Evolutionary conservation across 768 basidiomycete genomes (phyloP), one percentile per base, ranked within the genome.

Genomic region (Infundibulicybe gibba): DNA sequence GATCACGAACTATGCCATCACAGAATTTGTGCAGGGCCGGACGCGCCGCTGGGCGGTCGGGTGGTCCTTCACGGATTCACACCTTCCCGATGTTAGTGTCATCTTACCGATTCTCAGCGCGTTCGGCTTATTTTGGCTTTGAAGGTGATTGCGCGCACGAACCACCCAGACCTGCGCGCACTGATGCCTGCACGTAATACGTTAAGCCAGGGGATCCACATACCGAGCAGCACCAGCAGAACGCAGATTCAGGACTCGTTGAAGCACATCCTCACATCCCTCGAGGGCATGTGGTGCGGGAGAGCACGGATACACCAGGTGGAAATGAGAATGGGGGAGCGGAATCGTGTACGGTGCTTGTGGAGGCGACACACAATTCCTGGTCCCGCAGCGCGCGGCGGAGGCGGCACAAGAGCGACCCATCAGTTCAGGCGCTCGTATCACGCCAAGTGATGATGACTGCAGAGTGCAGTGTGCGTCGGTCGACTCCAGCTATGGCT

Each of bases 1-100:
- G 92, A 79, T 97, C 38, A 70, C 79, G 30, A 97, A 97, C 64
- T 98, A 94, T 61, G 87, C 83, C 0, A 70, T 97, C 39, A 83
- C 83, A 0, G 85, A 92, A 53, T 86, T 94, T 40, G 69, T 85
- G 2, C 93, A 93, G 64, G 91, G 94, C 0, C 80, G 85, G 47
- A 97, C 95, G 0, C 76, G 86, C 2, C 79, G 97, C n/a, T 98
- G 94, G 93, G 90, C 85, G 0, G 64, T 98, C 2, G 91, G 79
- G 0, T 97, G 95, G 95, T 93, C 89, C 0, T 83, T 85, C 45
- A 69, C 66, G 2, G 73, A 76, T 21, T 61, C 61, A 12, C 80
- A 81, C 6, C 66, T 97, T 25, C 84, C 90, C 1, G 92, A 97
- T 52, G 95, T 94, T 60, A 43, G 89, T 70, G 10, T 14, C 32